Conservation (phyloP, 352 stramenopile species). For the Globisporangium takayamanum region DNA sequence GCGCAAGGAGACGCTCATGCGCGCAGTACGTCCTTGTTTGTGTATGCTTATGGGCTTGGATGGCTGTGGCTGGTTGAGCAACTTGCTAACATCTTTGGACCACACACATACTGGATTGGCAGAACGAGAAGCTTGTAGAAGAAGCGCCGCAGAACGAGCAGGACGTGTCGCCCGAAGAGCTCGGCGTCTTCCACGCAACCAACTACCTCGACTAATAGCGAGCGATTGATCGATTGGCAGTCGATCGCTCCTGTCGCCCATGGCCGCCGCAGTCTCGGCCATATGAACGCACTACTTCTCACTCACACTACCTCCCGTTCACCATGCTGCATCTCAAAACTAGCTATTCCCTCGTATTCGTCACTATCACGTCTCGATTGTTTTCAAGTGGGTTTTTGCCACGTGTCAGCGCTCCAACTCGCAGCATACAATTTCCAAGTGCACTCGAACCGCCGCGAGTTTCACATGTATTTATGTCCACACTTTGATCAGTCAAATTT, state of each 20-base stretch:
- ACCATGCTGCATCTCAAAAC: not conserved
- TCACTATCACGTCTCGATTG: not conserved
- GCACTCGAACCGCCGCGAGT: too few species aligned
- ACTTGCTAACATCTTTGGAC: not conserved
- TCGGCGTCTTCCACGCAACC: slow-evolving; percentile 76
- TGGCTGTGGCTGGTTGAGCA: too few species aligned
- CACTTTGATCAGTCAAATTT: too few species aligned
- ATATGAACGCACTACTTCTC: not conserved
- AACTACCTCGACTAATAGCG: slow-evolving; percentile 70
- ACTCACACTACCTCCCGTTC: not conserved
- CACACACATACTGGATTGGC: not conserved
- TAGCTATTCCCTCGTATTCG: not conserved
- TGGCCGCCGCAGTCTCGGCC: not conserved
- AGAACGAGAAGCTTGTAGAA: slow-evolving; percentile 19
- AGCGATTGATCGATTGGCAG: slow-evolving; percentile 5
- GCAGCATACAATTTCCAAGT: too few species aligned
- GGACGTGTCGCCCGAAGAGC: slow-evolving; percentile 71
- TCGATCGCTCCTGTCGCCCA: slow-evolving; percentile 1
- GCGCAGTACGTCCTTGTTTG: slow-evolving; percentile 46
- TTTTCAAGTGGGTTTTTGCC: too few species aligned
- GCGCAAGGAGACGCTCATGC: slow-evolving; percentile 78
- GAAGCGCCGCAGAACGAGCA: slow-evolving; percentile 31
- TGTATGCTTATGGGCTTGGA: not conserved
- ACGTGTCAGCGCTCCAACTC: too few species aligned
- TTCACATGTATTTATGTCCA: too few species aligned